Evolutionary conservation across 768 basidiomycete genomes (phyloP).

Genomic region (Lyophyllum shimeji): DNA sequence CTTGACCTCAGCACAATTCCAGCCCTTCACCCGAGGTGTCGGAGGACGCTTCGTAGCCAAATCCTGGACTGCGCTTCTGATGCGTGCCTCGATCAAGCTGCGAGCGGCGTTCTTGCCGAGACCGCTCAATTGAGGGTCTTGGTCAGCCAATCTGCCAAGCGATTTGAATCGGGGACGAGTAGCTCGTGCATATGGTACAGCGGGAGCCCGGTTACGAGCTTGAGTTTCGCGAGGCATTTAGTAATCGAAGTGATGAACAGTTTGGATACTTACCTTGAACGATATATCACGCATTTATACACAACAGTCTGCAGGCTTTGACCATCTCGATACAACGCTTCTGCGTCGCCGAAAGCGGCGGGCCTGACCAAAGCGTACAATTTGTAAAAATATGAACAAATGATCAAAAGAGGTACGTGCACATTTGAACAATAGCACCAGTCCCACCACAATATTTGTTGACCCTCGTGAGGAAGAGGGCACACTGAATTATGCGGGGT

Average conservation of each 20-base stretch:
- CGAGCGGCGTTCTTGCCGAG: not conserved
- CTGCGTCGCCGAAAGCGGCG: too few species aligned
- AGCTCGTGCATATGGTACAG: not conserved
- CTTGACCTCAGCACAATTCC: not conserved
- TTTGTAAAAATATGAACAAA: too few species aligned
- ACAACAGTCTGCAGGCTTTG: not conserved
- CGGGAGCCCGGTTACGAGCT: not conserved
- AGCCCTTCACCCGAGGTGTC: not conserved
- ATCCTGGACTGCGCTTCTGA: not conserved
- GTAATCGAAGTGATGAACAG: not conserved
- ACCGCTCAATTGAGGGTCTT: not conserved
- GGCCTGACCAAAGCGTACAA: too few species aligned
- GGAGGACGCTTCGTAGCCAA: not conserved
- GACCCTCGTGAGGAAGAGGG: too few species aligned
- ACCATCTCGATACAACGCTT: too few species aligned
- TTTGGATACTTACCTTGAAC: not conserved
- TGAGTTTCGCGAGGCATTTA: not conserved
- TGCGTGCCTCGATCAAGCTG: not conserved
- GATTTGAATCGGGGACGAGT: not conserved
- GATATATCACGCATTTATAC: not conserved
- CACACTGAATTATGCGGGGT: too few species aligned
- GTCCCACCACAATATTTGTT: too few species aligned
- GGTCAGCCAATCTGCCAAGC: not conserved
- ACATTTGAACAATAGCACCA: too few species aligned
- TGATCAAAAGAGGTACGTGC: too few species aligned